Percentiles rank a stretch among this genome's conserved stretches.
Conservation (phyloP, 345 rosid genomes). For the Capsella bursapastoris region DNA sequence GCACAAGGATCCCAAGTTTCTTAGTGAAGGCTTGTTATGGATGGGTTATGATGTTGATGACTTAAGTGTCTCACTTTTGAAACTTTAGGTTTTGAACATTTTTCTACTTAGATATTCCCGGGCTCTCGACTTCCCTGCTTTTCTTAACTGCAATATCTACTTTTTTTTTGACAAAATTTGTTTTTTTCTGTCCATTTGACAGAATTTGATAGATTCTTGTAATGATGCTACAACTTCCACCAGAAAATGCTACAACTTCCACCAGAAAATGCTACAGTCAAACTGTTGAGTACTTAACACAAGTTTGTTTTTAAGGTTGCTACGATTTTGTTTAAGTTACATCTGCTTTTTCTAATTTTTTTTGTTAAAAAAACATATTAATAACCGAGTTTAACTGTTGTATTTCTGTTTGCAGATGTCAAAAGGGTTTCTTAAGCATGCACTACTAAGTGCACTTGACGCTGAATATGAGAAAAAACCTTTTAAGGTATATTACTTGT, state of each 20-base stretch:
- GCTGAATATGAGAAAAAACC: background rate
- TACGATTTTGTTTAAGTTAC: conserved; percentile 18
- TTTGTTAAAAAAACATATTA: conserved; percentile 10
- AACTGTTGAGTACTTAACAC: conserved; percentile 73
- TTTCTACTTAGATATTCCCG: too few species aligned
- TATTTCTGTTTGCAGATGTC: conserved; percentile 25
- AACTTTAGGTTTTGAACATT: too few species aligned
- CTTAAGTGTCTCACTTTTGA: too few species aligned
- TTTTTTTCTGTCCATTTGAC: too few species aligned
- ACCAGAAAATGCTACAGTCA: conserved; percentile 77
- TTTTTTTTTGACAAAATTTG: too few species aligned
- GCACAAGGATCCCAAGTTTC: background rate
- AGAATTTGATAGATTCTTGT: too few species aligned
- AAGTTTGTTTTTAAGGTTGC: conserved; percentile 91
- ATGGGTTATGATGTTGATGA: too few species aligned
- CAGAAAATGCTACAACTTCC: too few species aligned
- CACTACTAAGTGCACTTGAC: background rate
- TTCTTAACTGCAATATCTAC: too few species aligned
- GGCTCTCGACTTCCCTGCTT: too few species aligned
- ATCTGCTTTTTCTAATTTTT: conserved; percentile 20
- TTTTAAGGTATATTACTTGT: background rate
- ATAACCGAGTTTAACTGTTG: background rate
- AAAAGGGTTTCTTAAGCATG: background rate
- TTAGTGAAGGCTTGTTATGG: background rate
- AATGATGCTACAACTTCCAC: too few species aligned